Conservation (phyloP, 78 protist species). For the Corallochytrium limacisporum region DNA sequence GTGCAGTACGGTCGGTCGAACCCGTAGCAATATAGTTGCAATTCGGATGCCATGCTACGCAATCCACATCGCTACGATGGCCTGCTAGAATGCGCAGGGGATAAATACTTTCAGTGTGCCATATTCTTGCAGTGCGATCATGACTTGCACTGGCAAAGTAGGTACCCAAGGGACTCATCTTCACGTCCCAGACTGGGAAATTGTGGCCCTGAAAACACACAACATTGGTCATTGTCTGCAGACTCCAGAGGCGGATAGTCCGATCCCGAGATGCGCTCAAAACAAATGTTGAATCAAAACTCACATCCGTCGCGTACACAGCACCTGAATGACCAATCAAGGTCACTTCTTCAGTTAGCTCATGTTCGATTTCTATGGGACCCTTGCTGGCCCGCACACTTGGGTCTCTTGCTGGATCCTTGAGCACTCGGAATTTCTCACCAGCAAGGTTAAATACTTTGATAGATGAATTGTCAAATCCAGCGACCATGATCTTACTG, state of each 20-base stretch:
- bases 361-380: too few relatives aligned
- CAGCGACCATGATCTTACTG: too few relatives aligned
- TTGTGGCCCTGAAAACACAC: slow-evolving; percentile 72
- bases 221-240: slow-evolving; percentile 47
- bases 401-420: too few relatives aligned
- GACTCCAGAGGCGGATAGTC: slow-evolving; percentile 70
- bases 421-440: too few relatives aligned
- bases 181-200: slow-evolving; percentile 79
- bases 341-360: too few relatives aligned
- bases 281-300: slow-evolving; percentile 39
- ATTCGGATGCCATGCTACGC: slow-evolving; percentile 81
- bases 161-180: slow-evolving; percentile 51
- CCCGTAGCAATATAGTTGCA: slow-evolving; percentile 74
- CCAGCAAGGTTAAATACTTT: too few relatives aligned
- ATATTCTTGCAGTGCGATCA: slow-evolving; percentile 83
- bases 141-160: slow-evolving; percentile 77
- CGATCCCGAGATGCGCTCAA: slow-evolving; percentile 48
- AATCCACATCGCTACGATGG: slow-evolving; percentile 70
- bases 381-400: too few relatives aligned
- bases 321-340: slow-evolving; percentile 66
- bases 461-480: too few relatives aligned
- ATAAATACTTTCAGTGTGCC: slow-evolving; percentile 49
- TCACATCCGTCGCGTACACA: slow-evolving; percentile 36
- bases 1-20: slow-evolving; percentile 40
- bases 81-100: slow-evolving; percentile 75